Base-by-base conservation (phyloP, 2,329 filamentous ascomycete genomes). In the Emydomyces testavorans region DNA sequence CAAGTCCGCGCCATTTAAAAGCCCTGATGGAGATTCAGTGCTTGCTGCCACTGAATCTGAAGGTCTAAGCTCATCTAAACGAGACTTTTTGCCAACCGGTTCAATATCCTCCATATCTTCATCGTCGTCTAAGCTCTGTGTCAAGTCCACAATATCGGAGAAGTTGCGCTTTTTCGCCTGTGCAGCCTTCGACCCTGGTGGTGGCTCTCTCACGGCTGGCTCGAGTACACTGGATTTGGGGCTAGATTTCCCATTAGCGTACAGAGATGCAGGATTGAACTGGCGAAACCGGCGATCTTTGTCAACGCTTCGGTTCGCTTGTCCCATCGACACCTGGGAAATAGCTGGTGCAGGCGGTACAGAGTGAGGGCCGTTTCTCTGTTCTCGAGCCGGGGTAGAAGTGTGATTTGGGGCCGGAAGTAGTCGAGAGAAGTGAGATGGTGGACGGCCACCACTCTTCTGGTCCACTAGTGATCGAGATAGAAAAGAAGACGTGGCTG, bases 121-220 rank as follows among this genome's bases (percentile, higher is more conserved):
- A 20, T 45, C 46, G 13, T 48, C 46, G 15, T 31, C 31, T 15
- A 72, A 57, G 18, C 54, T 53, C 26, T 60, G 57, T 3, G 73
- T 72, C 45, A 78, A 57, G 56, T 78, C 75, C 4, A 78, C 65
- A 35, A 79, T 60, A 23, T 78, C 75, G 21, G 63, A 68, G 52
- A 78, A 72, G 6, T 65, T 71, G 18, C 74, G 67, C 56, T 78
- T 79, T 21, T 72, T 65, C n/a, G 76, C 74, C 46, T 69, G 69
- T 55, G 75, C 71, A 56, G 72, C 73, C 54, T 78, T 78, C 52
- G 73, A 58, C 6, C 58, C 59, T n/a, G 59, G 55, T 2, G 52
- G 45, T 6, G 58, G 57, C 32, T 55, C 52, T n/a, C 49, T 48
- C 1, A 40, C 35, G 23, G 45, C 23, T 10, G 43, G 38, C 11